Conservation (phyloP, 2,329 filamentous ascomycete species). For the Alternaria infectoria region DNA sequence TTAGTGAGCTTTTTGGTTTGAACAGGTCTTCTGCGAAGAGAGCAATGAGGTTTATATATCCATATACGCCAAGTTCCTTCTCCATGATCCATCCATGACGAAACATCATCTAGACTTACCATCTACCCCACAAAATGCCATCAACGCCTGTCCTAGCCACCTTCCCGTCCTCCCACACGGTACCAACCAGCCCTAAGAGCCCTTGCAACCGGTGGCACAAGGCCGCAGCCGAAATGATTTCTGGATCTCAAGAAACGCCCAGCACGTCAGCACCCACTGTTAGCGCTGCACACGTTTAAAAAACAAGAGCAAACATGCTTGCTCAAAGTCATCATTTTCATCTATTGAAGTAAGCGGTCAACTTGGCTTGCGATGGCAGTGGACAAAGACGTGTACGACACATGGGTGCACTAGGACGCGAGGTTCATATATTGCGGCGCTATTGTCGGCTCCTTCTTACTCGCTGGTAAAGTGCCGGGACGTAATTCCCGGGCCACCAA, state of each 20-base stretch:
- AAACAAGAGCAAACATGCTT: not conserved
- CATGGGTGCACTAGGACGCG: not conserved
- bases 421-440: constrained; percentile 12
- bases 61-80: not conserved
- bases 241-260: not conserved
- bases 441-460: constrained; percentile 2
- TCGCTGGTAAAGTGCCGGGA: constrained; percentile 2
- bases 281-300: not conserved
- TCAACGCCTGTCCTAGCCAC: not conserved
- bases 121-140: constrained; percentile 7
- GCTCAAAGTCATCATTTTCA: not conserved
- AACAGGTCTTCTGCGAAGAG: not conserved
- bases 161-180: not conserved
- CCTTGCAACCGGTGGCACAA: constrained; percentile 17
- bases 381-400: not conserved
- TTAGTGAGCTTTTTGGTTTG: not conserved
- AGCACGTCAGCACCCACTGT: not conserved
- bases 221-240: not conserved
- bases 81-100: not conserved
- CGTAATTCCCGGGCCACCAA: not conserved
- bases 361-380: not conserved
- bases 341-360: not conserved
- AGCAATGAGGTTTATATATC: constrained; percentile 4
- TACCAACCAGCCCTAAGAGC: not conserved
- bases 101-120: not conserved